Base-by-base conservation (phyloP, 1,139 yeast species). In the Kodamaea ohmeri region DNA sequence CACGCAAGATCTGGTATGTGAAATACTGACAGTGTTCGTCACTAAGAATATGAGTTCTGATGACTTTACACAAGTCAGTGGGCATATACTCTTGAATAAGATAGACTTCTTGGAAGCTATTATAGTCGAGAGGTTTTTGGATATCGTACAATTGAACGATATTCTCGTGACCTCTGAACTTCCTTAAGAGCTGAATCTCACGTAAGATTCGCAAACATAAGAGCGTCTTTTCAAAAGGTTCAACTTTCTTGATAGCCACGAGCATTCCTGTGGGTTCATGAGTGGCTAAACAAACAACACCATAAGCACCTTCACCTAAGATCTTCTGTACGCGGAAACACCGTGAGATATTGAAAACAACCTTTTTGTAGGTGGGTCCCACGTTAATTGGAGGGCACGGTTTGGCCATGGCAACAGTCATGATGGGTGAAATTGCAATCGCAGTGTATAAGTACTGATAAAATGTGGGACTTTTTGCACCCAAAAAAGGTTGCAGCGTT, bases 1-100 rank as follows among this genome's bases (percentile, higher is more conserved):
- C 98, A 48, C 97, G 75, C 47, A 90, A 70, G 36, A 92, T 90
- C 67, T 92, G 98, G 63, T 94, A 92, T 1, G 74, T 67, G 49
- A 83, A 81, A 53, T 80, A 82, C 51, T 81, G 86, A 38, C 80
- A 73, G 49, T 82, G 89, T 47, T 79, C 83, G 51, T 80, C 84
- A 29, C 76, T 68, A 30, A 82, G 61, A 28, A 56, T 60, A 46
- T 76, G 80, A 1, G 77, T 63, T 21, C 69, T 58, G 29, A 82
- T 80, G 6, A 81, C 78, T 40, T 73, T 65, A 48, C 78, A 80
- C 32, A 83, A 58, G 56, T 83, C 89, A 1, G 82, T 75, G 39
- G 82, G 84, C 87, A 83, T 80, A 45, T 76, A 67, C 52, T 83
- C 90, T 53, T 83, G 86, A 34, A 83, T 78, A 29, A 83, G 57